phyloP scores from a whole-genome alignment of 1,139 yeast genomes.

The Pichia sp. region DNA sequence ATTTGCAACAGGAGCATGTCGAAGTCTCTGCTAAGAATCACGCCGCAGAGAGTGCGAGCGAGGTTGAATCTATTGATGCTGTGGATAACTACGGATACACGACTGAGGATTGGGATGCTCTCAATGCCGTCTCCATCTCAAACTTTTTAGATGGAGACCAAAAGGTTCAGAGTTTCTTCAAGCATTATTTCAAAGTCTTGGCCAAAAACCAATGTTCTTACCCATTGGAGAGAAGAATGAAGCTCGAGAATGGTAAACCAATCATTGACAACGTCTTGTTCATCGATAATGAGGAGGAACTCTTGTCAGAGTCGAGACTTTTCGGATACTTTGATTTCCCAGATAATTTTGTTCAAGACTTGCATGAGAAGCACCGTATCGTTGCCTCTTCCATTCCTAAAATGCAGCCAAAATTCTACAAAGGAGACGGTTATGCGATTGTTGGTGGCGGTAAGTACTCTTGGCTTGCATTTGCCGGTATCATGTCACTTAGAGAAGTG shows the following conservation, averaged over 20 bases:
- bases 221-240: conserved; percentile 22
- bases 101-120: background rate
- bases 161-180: conserved; percentile 21
- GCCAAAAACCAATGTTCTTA: conserved; percentile 18
- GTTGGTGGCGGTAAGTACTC: conserved; percentile 58
- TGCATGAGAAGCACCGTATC: conserved; percentile 22
- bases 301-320: conserved; percentile 19
- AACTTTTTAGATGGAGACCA: conserved; percentile 22
- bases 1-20: too few relatives aligned
- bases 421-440: conserved; percentile 53
- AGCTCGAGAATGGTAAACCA: conserved; percentile 22
- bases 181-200: conserved; percentile 21
- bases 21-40: too few relatives aligned
- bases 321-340: conserved; percentile 19
- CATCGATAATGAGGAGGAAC: conserved; percentile 18
- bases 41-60: too few relatives aligned
- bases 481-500: conserved; percentile 43
- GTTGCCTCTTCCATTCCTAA: conserved; percentile 20
- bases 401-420: conserved; percentile 20
- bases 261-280: conserved; percentile 22
- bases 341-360: conserved; percentile 21
- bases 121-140: conserved; percentile 10
- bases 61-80: too few relatives aligned
- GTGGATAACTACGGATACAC: too few relatives aligned
- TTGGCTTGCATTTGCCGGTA: conserved; percentile 48